These are phyloP conservation scores for Neodidymelliopsis sp. DNA, from an alignment of 2,329 filamentous ascomycete genomes.

Conservation along the genomic window DNA sequence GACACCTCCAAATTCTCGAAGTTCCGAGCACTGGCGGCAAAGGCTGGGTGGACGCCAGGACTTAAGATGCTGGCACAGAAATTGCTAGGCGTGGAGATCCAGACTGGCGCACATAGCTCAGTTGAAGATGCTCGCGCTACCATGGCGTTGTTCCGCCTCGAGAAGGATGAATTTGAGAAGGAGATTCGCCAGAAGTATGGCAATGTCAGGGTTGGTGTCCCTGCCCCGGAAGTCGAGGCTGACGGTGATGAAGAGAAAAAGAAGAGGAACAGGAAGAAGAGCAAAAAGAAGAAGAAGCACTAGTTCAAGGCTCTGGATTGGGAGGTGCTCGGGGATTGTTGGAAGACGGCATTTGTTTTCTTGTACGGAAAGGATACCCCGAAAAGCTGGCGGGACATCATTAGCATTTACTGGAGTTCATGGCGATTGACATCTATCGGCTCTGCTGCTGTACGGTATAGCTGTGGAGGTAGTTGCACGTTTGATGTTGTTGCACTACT, in stretches of 20 bases:
- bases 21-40: constrained; percentile 72
- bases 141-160: constrained; percentile 85
- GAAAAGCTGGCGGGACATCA: constrained; percentile 4
- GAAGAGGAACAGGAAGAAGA: constrained; percentile 48
- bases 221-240: constrained; percentile 28
- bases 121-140: constrained; percentile 83
- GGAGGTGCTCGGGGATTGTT: background rate
- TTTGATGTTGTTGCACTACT: too few species aligned
- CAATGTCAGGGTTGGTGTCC: constrained; percentile 34
- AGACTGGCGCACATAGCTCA: constrained; percentile 66
- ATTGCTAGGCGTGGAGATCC: constrained; percentile 66
- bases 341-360: background rate
- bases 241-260: constrained; percentile 39
- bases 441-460: background rate
- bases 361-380: constrained; percentile 15
- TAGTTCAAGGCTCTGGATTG: background rate
- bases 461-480: background rate
- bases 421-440: background rate
- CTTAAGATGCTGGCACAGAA: constrained; percentile 66
- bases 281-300: constrained; percentile 47
- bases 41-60: constrained; percentile 70
- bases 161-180: constrained; percentile 85
- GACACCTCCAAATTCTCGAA: constrained; percentile 82
- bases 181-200: constrained; percentile 74
- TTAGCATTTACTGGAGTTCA: constrained; percentile 8